Conservation (phyloP, 495 filamentous ascomycete genomes). For the Trichocladium uniseriatum region DNA sequence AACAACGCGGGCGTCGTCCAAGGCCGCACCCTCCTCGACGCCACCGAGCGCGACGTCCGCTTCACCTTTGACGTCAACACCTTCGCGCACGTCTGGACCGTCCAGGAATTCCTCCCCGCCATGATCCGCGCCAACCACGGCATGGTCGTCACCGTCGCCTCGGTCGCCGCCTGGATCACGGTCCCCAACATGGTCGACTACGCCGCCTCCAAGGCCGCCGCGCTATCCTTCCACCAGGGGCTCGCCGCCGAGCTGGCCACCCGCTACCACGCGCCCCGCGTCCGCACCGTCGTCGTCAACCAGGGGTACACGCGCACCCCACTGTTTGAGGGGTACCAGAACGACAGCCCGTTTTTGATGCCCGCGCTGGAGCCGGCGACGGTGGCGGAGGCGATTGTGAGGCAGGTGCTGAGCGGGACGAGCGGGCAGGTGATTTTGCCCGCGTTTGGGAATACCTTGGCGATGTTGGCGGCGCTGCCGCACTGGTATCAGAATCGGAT, state of each 20-base stretch:
- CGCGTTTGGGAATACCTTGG: constrained; percentile 26
- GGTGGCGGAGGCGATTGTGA: constrained; percentile 54
- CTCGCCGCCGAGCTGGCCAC: constrained; percentile 52
- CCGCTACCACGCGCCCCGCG: constrained; percentile 51
- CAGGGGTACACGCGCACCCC: constrained; percentile 55
- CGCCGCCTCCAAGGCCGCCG: constrained; percentile 56
- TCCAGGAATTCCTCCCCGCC: constrained; percentile 55
- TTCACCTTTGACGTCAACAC: constrained; percentile 68
- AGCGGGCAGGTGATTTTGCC: constrained; percentile 53
- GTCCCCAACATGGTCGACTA: constrained; percentile 63
- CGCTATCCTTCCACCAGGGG: constrained; percentile 60
- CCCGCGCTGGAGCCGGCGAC: constrained; percentile 52
- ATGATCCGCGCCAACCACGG: constrained; percentile 60
- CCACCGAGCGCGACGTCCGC: constrained; percentile 45
- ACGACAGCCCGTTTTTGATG: constrained; percentile 43
- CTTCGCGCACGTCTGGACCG: constrained; percentile 56
- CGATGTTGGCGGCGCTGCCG: constrained; percentile 31
- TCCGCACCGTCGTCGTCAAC: constrained; percentile 57
- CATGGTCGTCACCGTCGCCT: constrained; percentile 66
- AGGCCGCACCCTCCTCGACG: constrained; percentile 51
- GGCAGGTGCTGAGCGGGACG: constrained; percentile 47
- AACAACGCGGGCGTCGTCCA: constrained; percentile 64
- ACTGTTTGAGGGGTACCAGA: constrained; percentile 51
- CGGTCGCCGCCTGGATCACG: constrained; percentile 48
- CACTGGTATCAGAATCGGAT: constrained; percentile 38